Conservation (phyloP, 495 filamentous ascomycete species). For the Parmelia sp. region DNA sequence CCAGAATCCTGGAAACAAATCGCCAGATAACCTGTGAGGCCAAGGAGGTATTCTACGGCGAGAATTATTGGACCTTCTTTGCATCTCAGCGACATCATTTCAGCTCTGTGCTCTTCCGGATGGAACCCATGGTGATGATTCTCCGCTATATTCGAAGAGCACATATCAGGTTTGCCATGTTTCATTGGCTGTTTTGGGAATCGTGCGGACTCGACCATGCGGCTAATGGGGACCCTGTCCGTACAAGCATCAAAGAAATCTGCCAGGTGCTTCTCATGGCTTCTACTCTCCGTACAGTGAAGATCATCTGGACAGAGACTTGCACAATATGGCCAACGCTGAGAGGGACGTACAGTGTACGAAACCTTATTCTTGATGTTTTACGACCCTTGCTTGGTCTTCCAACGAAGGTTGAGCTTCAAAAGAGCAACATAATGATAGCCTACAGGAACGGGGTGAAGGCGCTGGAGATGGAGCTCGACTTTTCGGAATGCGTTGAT, state of each 20-base stretch:
- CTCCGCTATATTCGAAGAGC: constrained; percentile 9
- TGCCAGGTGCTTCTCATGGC: neutral
- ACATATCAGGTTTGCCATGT: constrained; percentile 10
- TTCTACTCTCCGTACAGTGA: neutral
- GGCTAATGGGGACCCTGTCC: no score
- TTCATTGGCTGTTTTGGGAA: neutral
- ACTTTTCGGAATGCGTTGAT: neutral
- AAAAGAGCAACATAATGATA: constrained; percentile 5
- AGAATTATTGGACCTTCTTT: constrained; percentile 15
- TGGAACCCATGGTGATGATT: neutral
- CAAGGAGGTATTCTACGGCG: constrained; percentile 16
- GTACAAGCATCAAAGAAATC: neutral
- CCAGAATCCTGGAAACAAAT: neutral
- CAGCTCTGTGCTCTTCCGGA: neutral
- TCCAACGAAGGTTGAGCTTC: neutral
- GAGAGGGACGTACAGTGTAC: neutral
- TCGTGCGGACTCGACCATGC: neutral
- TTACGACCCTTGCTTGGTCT: constrained; percentile 3
- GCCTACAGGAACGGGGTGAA: neutral
- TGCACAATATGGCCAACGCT: neutral
- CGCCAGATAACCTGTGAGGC: constrained; percentile 10
- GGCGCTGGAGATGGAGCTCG: neutral
- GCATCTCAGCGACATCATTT: neutral
- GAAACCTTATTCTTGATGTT: constrained; percentile 1
- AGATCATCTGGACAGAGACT: constrained; percentile 14